A percentile compares a stretch with the other conserved stretches of the same genome.
These are phyloP conservation scores for Aspergillus sp. DNA, from an alignment of 2,329 filamentous ascomycete species.

Conservation along the genomic window DNA sequence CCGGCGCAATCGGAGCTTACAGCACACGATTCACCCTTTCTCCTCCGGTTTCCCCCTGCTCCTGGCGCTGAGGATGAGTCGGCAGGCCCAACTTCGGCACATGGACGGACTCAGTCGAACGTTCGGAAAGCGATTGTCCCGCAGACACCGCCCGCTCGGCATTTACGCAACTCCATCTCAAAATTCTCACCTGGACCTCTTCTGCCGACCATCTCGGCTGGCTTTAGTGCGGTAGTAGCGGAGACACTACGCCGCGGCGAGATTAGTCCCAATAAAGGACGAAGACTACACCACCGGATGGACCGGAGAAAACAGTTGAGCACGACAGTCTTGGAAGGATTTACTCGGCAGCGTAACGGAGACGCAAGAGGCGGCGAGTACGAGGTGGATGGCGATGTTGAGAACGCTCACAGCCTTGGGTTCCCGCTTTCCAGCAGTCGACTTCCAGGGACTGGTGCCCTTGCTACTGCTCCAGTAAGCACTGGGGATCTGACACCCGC, in stretches of 20 bases:
- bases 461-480: conserved; percentile 22
- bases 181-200: conserved; percentile 61
- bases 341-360: conserved; percentile 22
- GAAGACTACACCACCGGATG: conserved; percentile 28
- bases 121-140: conserved; percentile 31
- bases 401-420: conserved; percentile 21
- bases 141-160: conserved; percentile 42
- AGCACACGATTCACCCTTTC: conserved; percentile 35
- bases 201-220: conserved; percentile 61
- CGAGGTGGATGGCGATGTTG: conserved; percentile 21
- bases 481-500: conserved; percentile 27
- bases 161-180: conserved; percentile 50
- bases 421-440: conserved; percentile 28
- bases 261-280: conserved; percentile 41
- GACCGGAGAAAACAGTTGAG: conserved; percentile 34
- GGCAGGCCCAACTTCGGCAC: conserved; percentile 22
- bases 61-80: conserved; percentile 34
- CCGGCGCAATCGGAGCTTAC: conserved; percentile 21
- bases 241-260: conserved; percentile 64
- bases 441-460: conserved; percentile 30
- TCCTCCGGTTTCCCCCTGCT: conserved; percentile 43
- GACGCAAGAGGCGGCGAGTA: conserved; percentile 21
- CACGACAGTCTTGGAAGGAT: conserved; percentile 25
- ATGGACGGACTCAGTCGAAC: conserved; percentile 22
- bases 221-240: conserved; percentile 64